A percentile compares a stretch with the other conserved stretches of the same genome.
Evolutionary conservation across 2,329 filamentous ascomycete species (phyloP).

Genomic region (Plenodomus tracheiphilus): DNA sequence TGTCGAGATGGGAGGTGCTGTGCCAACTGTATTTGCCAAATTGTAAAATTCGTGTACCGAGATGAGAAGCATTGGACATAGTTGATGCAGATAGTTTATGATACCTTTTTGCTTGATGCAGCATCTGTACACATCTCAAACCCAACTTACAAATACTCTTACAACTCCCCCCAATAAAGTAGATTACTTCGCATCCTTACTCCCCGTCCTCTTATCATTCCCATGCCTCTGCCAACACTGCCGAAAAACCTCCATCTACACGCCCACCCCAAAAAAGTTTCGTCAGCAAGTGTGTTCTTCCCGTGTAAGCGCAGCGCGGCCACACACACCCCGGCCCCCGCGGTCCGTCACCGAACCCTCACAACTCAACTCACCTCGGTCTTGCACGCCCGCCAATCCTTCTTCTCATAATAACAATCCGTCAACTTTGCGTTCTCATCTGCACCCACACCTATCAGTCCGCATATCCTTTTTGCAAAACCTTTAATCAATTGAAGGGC

Average conservation of each 20-base stretch:
- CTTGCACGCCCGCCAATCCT: slow-evolving; percentile 90
- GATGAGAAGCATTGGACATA: no score
- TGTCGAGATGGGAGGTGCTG: slow-evolving; percentile 75
- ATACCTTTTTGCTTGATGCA: background rate
- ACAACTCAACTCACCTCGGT: slow-evolving; percentile 71
- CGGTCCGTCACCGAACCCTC: slow-evolving; percentile 24
- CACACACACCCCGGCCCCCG: slow-evolving; percentile 27
- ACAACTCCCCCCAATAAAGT: no score
- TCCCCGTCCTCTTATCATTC: slow-evolving; percentile 78
- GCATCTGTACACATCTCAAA: background rate
- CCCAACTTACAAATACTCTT: background rate
- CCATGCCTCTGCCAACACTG: slow-evolving; percentile 90
- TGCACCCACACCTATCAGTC: no score
- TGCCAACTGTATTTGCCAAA: slow-evolving; percentile 67
- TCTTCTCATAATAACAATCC: slow-evolving; percentile 94
- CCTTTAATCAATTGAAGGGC: background rate
- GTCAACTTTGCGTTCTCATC: slow-evolving; percentile 89
- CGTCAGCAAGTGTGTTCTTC: background rate
- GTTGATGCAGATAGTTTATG: background rate
- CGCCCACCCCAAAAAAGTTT: background rate
- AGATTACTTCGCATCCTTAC: background rate
- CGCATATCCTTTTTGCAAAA: no score
- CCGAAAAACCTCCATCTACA: slow-evolving; percentile 84
- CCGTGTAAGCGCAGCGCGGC: slow-evolving; percentile 7
- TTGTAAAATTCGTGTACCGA: no score